phyloP scores from a whole-genome alignment of 1,284 basidiomycete genomes.

The Boletellus deceptivus region DNA sequence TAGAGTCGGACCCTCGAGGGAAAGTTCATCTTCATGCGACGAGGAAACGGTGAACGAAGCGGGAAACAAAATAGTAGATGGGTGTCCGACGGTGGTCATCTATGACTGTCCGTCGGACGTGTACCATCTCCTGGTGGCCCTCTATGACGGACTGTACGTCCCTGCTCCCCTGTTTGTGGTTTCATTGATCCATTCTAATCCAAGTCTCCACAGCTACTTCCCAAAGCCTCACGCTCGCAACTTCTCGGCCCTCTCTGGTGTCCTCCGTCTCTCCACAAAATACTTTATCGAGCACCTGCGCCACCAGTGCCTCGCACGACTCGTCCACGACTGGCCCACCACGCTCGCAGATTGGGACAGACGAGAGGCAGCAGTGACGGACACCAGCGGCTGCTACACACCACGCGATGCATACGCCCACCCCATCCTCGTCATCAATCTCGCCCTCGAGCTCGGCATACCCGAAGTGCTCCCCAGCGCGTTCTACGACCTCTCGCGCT shows the following conservation, averaged over 20 bases:
- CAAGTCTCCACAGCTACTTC: slow-evolving; percentile 35
- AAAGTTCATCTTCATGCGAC: not conserved
- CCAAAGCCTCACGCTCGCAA: slow-evolving; percentile 45
- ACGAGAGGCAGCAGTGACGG: slow-evolving; percentile 54
- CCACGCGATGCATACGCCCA: slow-evolving; percentile 52
- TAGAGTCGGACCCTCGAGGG: not conserved
- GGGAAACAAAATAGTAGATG: slow-evolving; percentile 46
- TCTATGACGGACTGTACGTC: slow-evolving; percentile 54
- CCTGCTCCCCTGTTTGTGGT: not conserved
- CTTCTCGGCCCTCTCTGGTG: slow-evolving; percentile 55
- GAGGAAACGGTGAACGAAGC: slow-evolving; percentile 17
- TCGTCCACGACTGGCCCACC: slow-evolving; percentile 60
- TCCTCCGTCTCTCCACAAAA: slow-evolving; percentile 66
- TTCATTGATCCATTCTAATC: not conserved
- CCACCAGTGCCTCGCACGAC: slow-evolving; percentile 51
- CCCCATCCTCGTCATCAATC: slow-evolving; percentile 60
- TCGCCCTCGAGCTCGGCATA: slow-evolving; percentile 61
- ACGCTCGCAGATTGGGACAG: slow-evolving; percentile 63
- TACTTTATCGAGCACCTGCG: slow-evolving; percentile 65
- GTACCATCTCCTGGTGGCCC: slow-evolving; percentile 52
- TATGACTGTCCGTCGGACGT: slow-evolving; percentile 59
- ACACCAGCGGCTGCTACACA: slow-evolving; percentile 44
- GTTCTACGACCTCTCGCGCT: slow-evolving; percentile 70
- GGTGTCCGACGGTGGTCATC: slow-evolving; percentile 49
- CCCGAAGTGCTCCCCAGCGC: slow-evolving; percentile 58